Base-by-base conservation (phyloP, 2,329 filamentous ascomycete species). In the Paramyrothecium roridum region DNA sequence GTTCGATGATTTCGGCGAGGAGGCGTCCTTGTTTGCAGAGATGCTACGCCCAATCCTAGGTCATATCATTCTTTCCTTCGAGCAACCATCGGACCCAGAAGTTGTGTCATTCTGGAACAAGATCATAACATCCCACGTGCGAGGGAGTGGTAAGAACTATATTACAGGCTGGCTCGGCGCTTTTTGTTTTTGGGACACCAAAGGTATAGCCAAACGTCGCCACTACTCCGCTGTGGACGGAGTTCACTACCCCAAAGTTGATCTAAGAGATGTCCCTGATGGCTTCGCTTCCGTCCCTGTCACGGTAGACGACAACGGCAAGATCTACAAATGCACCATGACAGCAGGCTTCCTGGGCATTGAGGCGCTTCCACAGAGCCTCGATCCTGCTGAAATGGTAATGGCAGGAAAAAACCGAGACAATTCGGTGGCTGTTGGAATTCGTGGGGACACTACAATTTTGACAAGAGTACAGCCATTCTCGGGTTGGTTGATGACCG, bases 41-140 rank as follows among this genome's bases (percentile, higher is more conserved):
- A 63, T 76, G 26, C 66, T 81, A 2, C 58, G 54, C 2, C 73
- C 76, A 0, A 63, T 80, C 4, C 34, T 79, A 2, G 58, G 66
- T 2, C 57, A 66, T 20, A 75, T 81, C 51, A 55, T 80, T 3
- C 56, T 52, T 0, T 66, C 70, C 0, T 78, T 80, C 48, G 63
- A 73, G 2, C 33, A 64, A 0, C 66, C 69, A 0, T 65, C 68
- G 0, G 53, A 57, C 0, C 53, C 59, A 3, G 63, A 68, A 2
- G 61, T 73, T 6, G 52, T 63, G 1, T 54, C 64, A 2, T 79
- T 79, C 59, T 80, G 76, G 74, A 62, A 57, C 23, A 61, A 40
- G 10, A 65, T 67, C 40, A 56, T 52, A 2, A 12, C 55, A 12
- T 3, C 8, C 8, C 21, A 13, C 3, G 8, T 16, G 2, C 8